Conservation (phyloP, 768 basidiomycete genomes). For the Lactifluus piperatus region DNA sequence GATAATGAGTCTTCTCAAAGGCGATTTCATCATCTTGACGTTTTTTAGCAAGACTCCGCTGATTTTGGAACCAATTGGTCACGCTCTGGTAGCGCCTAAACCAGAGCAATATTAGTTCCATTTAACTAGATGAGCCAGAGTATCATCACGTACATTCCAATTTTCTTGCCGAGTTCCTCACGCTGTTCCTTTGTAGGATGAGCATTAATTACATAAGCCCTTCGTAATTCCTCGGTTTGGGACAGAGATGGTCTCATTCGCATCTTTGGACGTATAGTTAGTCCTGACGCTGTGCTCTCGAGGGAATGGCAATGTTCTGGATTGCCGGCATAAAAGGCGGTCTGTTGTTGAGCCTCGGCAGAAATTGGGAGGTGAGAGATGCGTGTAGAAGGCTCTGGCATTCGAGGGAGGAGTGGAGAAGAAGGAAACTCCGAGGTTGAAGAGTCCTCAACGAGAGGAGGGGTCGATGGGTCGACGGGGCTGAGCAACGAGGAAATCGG, state of each 20-base stretch:
- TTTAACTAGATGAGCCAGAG: not conserved
- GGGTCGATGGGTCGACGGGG: slow-evolving; percentile 32
- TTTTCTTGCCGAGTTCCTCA: slow-evolving; percentile 52
- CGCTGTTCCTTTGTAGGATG: slow-evolving; percentile 64
- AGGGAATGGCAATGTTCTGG: slow-evolving; percentile 43
- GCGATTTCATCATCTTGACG: slow-evolving; percentile 49
- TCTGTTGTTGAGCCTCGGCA: slow-evolving; percentile 28
- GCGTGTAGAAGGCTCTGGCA: slow-evolving; percentile 25
- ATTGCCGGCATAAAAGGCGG: slow-evolving; percentile 38
- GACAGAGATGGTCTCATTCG: slow-evolving; percentile 55
- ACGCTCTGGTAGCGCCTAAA: slow-evolving; percentile 70
- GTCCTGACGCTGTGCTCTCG: slow-evolving; percentile 33
- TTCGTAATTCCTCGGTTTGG: slow-evolving; percentile 63
- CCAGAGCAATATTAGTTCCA: slow-evolving; percentile 18
- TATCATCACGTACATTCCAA: slow-evolving; percentile 58
- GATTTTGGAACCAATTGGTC: slow-evolving; percentile 85
- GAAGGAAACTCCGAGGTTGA: slow-evolving; percentile 38
- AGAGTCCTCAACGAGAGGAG: slow-evolving; percentile 35
- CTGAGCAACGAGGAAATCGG: slow-evolving; percentile 30
- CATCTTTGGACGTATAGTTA: slow-evolving; percentile 45
- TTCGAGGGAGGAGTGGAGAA: slow-evolving; percentile 22
- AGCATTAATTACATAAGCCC: slow-evolving; percentile 51
- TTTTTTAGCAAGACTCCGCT: slow-evolving; percentile 70
- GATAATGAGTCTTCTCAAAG: slow-evolving; percentile 24
- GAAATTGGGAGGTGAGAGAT: slow-evolving; percentile 23